Evolutionary conservation across 2,329 filamentous ascomycete species (phyloP).

Genomic region (Berkeleyomyces rouxiae): DNA sequence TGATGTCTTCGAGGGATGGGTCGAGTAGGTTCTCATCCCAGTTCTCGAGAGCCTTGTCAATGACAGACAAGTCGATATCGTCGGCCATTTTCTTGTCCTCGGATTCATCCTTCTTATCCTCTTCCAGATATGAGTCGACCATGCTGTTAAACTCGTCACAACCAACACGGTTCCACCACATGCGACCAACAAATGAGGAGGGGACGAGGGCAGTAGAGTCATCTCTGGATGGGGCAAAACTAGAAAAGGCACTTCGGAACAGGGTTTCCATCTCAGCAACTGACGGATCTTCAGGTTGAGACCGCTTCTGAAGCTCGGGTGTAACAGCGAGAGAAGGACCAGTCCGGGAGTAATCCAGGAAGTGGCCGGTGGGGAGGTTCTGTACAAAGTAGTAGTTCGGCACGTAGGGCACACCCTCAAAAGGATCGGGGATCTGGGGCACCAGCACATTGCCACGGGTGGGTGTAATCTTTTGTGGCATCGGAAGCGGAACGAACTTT

Average conservation of each 20-base stretch:
- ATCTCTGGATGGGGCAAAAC: constrained; percentile 62
- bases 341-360: constrained; percentile 49
- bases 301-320: constrained; percentile 35
- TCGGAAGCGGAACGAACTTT: constrained; percentile 42
- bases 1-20: constrained; percentile 36
- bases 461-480: constrained; percentile 43
- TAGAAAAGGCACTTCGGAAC: constrained; percentile 62
- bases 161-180: constrained; percentile 65
- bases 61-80: constrained; percentile 34
- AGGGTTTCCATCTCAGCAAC: constrained; percentile 51
- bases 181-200: constrained; percentile 45
- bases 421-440: constrained; percentile 37
- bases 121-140: constrained; percentile 35
- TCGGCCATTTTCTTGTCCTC: constrained; percentile 22
- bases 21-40: constrained; percentile 43
- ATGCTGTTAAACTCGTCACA: constrained; percentile 48
- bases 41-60: constrained; percentile 38
- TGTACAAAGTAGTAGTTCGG: constrained; percentile 49
- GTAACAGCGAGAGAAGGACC: constrained; percentile 24
- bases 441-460: constrained; percentile 43
- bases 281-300: constrained; percentile 50
- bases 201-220: constrained; percentile 55
- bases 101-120: constrained; percentile 19
- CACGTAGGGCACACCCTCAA: constrained; percentile 37
- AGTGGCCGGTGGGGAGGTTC: constrained; percentile 48